Conservation (phyloP, 495 filamentous ascomycete species). For the Aspergillus carlsbadensis region DNA sequence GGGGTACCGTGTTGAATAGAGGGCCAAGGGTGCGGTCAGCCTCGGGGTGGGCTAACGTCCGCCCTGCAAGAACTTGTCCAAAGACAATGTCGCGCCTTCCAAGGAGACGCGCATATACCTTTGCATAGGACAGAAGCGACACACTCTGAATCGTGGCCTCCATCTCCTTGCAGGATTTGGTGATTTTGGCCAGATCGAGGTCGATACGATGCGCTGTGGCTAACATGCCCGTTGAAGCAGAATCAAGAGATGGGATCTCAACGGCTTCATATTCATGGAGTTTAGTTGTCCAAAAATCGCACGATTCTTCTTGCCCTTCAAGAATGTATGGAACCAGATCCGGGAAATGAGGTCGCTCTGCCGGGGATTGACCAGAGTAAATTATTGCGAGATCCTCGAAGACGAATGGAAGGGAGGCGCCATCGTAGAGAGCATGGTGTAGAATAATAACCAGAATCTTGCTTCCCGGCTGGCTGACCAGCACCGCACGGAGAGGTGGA, state of each 20-base stretch:
- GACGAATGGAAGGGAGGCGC: slow-evolving; percentile 69
- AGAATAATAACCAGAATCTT: slow-evolving; percentile 43
- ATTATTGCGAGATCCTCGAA: slow-evolving; percentile 54
- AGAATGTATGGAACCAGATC: slow-evolving; percentile 33
- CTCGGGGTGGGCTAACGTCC: slow-evolving; percentile 61
- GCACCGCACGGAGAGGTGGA: slow-evolving; percentile 21
- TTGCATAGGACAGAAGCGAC: slow-evolving; percentile 66
- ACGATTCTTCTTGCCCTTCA: slow-evolving; percentile 20
- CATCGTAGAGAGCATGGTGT: slow-evolving; percentile 89
- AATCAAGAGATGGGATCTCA: slow-evolving; percentile 20
- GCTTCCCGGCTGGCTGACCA: slow-evolving; percentile 21
- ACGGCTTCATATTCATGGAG: slow-evolving; percentile 26
- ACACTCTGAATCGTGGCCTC: slow-evolving; percentile 74
- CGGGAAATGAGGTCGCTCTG: slow-evolving; percentile 23
- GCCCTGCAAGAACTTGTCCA: slow-evolving; percentile 69
- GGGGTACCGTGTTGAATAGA: slow-evolving; percentile 85
- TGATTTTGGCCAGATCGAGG: slow-evolving; percentile 39
- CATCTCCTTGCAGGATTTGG: slow-evolving; percentile 50
- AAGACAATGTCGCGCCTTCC: slow-evolving; percentile 68
- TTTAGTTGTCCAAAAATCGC: slow-evolving; percentile 42
- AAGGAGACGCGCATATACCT: slow-evolving; percentile 60
- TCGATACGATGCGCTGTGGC: slow-evolving; percentile 31
- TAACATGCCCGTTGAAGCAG: slow-evolving; percentile 23
- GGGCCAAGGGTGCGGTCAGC: slow-evolving; percentile 76
- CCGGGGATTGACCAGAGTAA: slow-evolving; percentile 27